Base-by-base conservation (phyloP, 2,329 filamentous ascomycete genomes). In the Tolypocladium album region DNA sequence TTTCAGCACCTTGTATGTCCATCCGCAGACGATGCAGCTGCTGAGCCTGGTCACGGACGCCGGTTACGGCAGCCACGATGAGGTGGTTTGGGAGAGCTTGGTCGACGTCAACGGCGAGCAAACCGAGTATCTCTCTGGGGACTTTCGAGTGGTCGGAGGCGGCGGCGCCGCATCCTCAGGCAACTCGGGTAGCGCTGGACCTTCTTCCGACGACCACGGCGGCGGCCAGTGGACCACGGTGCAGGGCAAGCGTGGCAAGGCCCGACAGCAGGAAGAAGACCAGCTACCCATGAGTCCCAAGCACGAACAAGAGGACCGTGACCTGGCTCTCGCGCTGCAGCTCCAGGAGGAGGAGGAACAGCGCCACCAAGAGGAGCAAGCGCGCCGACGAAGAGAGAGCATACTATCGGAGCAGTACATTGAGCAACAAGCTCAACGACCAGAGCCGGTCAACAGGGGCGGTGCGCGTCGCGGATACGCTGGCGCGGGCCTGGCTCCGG, bases 61-160 rank as follows among this genome's bases (percentile, higher is more conserved):
- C 34, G 94, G 94, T 0, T 99, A 96, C 69, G 87, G 88, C 13
- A 83, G 81, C 12, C 91, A 97, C 66, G 88, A 92, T 20, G 93
- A 97, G 70, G 86, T 99, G 15, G 90, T 99, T 0, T 99, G 94
- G 94, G 94, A 99, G 74, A 94, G 88, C 12, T 79, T 99, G 2
- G 88, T 89, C 0, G 93, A 97, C 67, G 87, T 96, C 27, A 94
- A 87, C 58, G 94, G 94, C 9, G 88, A 89, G 67, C 83, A 83
- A 17, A 87, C 90, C 2, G 89, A 92, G 69, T 91, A 95, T 67
- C 90, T 91, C 66, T 91, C 92, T 0, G 94, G 94, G 1, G 92
- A 97, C 68, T 97, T 97, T 72, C 84, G 88, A 39, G 80, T 89
- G 0, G 89, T 97, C n/a, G 87, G 90, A 87, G 66, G 75, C 70